Conservation (phyloP, 495 filamentous ascomycete species). For the Chaetomium cochliodes region DNA sequence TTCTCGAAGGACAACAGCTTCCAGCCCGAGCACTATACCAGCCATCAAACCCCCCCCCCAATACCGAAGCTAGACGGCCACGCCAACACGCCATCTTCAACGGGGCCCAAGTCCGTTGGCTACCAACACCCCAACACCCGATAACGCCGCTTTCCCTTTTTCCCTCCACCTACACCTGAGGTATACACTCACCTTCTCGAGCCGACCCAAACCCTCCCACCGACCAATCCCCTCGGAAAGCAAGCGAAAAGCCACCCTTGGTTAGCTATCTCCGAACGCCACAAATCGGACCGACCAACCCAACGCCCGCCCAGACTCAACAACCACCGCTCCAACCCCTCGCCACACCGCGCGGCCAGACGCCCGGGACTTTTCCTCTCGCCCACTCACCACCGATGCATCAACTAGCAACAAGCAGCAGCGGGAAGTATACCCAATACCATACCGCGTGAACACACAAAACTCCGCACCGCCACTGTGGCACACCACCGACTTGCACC, state of each 20-base stretch:
- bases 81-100: too few species aligned
- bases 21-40: too few species aligned
- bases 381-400: background rate
- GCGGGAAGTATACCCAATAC: background rate
- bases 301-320: background rate
- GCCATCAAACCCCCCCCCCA: too few species aligned
- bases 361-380: background rate
- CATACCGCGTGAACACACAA: background rate
- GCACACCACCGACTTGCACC: background rate
- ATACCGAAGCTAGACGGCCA: too few species aligned
- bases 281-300: background rate
- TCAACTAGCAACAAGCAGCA: background rate
- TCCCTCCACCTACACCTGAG: too few species aligned
- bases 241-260: background rate
- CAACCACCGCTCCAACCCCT: background rate
- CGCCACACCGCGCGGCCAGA: background rate
- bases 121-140: too few species aligned
- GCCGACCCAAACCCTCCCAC: background rate
- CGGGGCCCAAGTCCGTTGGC: too few species aligned
- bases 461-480: background rate
- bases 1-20: too few species aligned
- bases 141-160: too few species aligned
- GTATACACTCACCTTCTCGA: too few species aligned
- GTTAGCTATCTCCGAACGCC: background rate
- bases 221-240: background rate